Evolutionary conservation across 148 eudicot genomes (phyloP), one percentile per base, ranked within the genome.

Genomic region (Camellia japonica): DNA sequence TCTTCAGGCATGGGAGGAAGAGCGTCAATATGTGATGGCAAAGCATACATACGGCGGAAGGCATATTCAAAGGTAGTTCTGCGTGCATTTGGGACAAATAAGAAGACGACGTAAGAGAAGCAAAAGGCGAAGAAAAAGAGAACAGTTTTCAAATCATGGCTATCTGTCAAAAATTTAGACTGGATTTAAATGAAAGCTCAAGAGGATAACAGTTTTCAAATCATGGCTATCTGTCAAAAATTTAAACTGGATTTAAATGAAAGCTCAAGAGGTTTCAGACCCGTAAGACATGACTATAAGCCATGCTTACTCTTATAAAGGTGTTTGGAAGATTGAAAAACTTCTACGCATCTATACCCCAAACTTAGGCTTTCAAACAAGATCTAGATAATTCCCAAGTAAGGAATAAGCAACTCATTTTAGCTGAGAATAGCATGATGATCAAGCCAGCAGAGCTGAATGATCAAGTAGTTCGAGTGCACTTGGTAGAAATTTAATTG

Each of bases 1-100:
- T 89, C 98, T 77, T 91, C 93, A 56, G 99, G 98, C 98, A 96
- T 93, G 73, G 98, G 99, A 49, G 98, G 99, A 84, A 96, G 99
- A 73, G 93, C 97, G 81, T 91, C 95, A 73, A 88, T 79, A 78
- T 83, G 86, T 79, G 87, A 77, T 66, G 99, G 94, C 87, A 96
- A 89, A 55, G 87, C 93, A 89, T 96, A 92, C 99, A 96, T 94
- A 71, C 11, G 84, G n/a, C 94, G 91, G 78, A 96, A 96, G 59
- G 98, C 91, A 82, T 86, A 86, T 87, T 89, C 90, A 87, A 96
- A 96, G 19, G 91, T 90, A 78, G 80, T 92, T 88, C 99, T 96
- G 92, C 81, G 82, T 3, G 73, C 63, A 66, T 51, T n/a, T 47
- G 18, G 64, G 64, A 67, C 5, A 58, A 65, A 30, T 30, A 0